phyloP scores from a whole-genome alignment of 345 rosid genomes.

The Conringia planisiliqua region DNA sequence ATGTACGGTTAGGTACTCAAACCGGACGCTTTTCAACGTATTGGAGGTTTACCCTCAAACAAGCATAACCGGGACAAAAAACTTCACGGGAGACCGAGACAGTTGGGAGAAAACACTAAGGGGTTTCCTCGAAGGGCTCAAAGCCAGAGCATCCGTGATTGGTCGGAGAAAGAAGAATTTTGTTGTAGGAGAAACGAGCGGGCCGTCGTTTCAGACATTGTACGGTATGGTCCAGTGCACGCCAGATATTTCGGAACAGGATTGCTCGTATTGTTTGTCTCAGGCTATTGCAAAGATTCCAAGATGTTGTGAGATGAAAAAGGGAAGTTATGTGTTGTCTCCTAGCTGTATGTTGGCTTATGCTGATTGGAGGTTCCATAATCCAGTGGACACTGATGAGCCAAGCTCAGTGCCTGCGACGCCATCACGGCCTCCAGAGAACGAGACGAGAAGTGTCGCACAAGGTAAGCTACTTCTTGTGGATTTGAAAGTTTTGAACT shows the following conservation, averaged over 20 bases:
- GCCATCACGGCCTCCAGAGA: slow-evolving; percentile 10
- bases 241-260: slow-evolving; percentile 39
- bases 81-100: slow-evolving; percentile 29
- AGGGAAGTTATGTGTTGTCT: slow-evolving; percentile 34
- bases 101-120: slow-evolving; percentile 29
- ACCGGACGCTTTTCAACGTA: slow-evolving; percentile 28
- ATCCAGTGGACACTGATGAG: slow-evolving; percentile 13
- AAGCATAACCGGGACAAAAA: neutral
- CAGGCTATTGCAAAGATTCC: slow-evolving; percentile 14
- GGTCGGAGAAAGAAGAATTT: slow-evolving; percentile 30
- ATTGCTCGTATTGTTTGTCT: slow-evolving; percentile 43
- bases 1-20: slow-evolving; percentile 49
- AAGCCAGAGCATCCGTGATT: slow-evolving; percentile 6
- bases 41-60: slow-evolving; percentile 16
- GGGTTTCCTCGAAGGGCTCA: slow-evolving; percentile 19
- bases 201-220: neutral
- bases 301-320: slow-evolving; percentile 29
- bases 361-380: slow-evolving; percentile 33
- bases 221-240: slow-evolving; percentile 53
- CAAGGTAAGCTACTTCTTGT: slow-evolving; percentile 16
- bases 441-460: slow-evolving; percentile 3
- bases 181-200: slow-evolving; percentile 21
- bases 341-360: slow-evolving; percentile 41
- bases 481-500: neutral
- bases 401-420: slow-evolving; percentile 13